Percentiles rank a stretch among this genome's conserved stretches.
Conservation (phyloP, 2,329 filamentous ascomycete species). For the Cladobotryum protrusum region DNA sequence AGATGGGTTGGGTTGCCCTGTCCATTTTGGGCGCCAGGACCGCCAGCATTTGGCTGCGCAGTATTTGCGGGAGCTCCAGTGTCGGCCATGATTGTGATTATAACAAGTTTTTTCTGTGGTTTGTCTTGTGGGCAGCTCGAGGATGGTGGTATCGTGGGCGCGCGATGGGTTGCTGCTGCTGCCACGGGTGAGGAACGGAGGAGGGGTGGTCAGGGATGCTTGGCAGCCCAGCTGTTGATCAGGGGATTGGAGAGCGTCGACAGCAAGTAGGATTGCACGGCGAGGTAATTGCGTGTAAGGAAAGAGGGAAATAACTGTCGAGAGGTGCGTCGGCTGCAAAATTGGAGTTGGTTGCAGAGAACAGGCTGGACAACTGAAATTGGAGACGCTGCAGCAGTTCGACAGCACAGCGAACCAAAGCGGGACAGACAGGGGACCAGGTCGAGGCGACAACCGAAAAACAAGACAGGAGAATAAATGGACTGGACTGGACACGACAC, state of each 20-base stretch:
- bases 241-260: background rate
- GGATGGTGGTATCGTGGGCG: background rate
- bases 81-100: slow-evolving; percentile 64
- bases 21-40: slow-evolving; percentile 65
- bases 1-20: slow-evolving; percentile 70
- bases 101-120: background rate
- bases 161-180: slow-evolving; percentile 7
- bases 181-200: slow-evolving; percentile 9
- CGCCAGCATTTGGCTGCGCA: slow-evolving; percentile 59
- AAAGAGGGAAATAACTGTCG: background rate
- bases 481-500: background rate
- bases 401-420: slow-evolving; percentile 1
- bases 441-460: slow-evolving; percentile 11
- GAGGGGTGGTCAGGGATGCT: slow-evolving; percentile 6
- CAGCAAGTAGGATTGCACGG: background rate
- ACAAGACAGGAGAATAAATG: background rate
- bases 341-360: background rate
- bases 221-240: background rate
- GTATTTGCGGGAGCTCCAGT: slow-evolving; percentile 56
- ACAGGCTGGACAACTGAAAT: background rate
- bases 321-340: background rate
- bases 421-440: slow-evolving; percentile 15
- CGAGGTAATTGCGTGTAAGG: background rate
- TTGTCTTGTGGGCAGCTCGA: no score
- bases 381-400: background rate